Evolutionary conservation across 2,329 filamentous ascomycete genomes (phyloP), one percentile per base, ranked within the genome.

Genomic region (Penicillium sp.): DNA sequence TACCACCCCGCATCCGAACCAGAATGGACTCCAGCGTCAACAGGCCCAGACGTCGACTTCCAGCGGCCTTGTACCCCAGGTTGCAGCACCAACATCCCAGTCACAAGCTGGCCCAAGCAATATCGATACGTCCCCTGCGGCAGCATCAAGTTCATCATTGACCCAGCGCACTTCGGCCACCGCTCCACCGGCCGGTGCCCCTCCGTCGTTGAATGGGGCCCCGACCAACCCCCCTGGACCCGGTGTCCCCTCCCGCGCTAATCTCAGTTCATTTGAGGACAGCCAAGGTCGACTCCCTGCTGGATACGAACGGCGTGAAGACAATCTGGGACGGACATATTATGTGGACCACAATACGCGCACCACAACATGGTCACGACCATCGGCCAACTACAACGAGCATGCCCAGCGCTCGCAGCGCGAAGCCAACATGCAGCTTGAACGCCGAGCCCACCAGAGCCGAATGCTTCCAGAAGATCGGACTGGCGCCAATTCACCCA

Each of bases 331-430:
- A 45, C 81, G 93, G 62, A 97, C 91, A 21, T 98, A 98, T 67
- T 98, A 97, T 67, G 93, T 98, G 45, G 93, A 98, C 64, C 93
- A 97, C 69, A 97, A 97, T 69, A 95, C 90, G 6, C 80, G 93
- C 61, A 91, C 93, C 48, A 98, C 93, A 1, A 97, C 91, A 60
- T 98, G 93, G 93, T 91, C 87, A 60, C 79, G 93, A 52, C 93
- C 93, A 7, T 86, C 88, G n/a, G 78, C 79, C 34, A 83, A 83
- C 53, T 85, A 84, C 62, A 90, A 84, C 53, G 83, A 85, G 40
- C 82, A 82, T 43, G 84, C 90, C 54, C 82, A 87, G 60, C 81
- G 89, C 53, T 84, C 77, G 56, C 86, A 89, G 58, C 80, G 91
- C 67, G 90, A 95, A 65, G 88, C 89, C 24, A 89, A 90, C 55